Conservation (phyloP, 1,284 basidiomycete genomes). For the Pisolithus thermaeus region DNA sequence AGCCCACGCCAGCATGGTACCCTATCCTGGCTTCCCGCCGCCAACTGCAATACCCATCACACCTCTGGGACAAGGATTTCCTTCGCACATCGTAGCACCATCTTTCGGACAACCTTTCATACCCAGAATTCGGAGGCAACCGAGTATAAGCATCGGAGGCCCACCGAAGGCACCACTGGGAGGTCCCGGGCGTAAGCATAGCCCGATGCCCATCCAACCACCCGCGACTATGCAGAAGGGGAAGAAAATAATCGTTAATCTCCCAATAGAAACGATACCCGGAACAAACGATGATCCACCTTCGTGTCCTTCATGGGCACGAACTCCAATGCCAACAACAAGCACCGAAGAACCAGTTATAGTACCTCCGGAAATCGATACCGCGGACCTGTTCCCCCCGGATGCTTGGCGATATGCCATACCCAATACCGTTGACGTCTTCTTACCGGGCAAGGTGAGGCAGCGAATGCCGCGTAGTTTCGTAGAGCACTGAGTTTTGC, state of each 20-base stretch:
- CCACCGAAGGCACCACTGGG: conserved; percentile 78
- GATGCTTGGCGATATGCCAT: conserved; percentile 51
- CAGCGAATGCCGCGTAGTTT: conserved; percentile 5
- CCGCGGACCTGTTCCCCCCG: conserved; percentile 55
- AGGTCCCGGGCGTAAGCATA: conserved; percentile 68
- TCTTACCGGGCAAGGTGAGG: conserved; percentile 71
- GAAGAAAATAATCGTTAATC: conserved; percentile 65
- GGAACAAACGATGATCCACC: conserved; percentile 36
- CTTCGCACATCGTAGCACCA: conserved; percentile 46
- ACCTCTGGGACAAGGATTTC: conserved; percentile 54
- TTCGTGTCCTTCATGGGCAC: conserved; percentile 55
- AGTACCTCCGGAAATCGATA: conserved; percentile 42
- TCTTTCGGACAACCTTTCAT: conserved; percentile 45
- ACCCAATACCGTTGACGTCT: conserved; percentile 68
- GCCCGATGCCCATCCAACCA: conserved; percentile 46
- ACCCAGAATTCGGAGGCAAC: conserved; percentile 52
- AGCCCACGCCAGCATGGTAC: conserved; percentile 52
- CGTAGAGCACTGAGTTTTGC: conserved; percentile 10
- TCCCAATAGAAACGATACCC: conserved; percentile 61
- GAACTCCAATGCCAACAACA: conserved; percentile 46
- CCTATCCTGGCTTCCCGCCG: conserved; percentile 51
- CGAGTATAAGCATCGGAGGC: conserved; percentile 65
- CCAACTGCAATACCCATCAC: conserved; percentile 54
- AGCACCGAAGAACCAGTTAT: conserved; percentile 34
- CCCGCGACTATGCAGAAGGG: conserved; percentile 38